These are phyloP conservation scores for Aureobasidium lini DNA, from an alignment of 2,329 filamentous ascomycete genomes.

Conservation along the genomic window DNA sequence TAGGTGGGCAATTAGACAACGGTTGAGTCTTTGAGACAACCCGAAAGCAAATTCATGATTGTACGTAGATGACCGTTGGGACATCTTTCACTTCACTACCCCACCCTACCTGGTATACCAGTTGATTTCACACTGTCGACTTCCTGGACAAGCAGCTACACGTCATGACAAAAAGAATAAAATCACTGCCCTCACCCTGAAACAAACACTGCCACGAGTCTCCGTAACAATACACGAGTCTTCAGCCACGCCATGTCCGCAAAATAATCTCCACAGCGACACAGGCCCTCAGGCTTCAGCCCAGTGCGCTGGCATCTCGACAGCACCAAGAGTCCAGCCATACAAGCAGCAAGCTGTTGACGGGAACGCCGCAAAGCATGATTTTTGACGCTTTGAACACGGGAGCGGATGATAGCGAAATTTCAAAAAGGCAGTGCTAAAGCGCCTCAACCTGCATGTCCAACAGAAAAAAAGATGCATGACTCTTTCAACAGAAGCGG, in stretches of 20 bases:
- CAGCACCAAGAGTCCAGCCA: background rate
- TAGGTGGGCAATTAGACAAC: background rate
- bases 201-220: background rate
- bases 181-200: background rate
- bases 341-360: background rate
- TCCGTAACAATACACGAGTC: background rate
- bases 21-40: constrained; percentile 4
- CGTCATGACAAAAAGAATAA: constrained; percentile 2
- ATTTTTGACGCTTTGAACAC: background rate
- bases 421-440: background rate
- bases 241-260: background rate
- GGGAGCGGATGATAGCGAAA: background rate
- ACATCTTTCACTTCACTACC: background rate
- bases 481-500: constrained; percentile 4
- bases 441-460: background rate
- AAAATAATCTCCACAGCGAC: constrained; percentile 2
- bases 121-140: background rate
- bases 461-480: background rate
- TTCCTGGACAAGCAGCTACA: background rate
- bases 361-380: constrained; percentile 3
- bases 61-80: constrained; percentile 3
- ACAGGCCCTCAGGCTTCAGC: background rate
- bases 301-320: background rate
- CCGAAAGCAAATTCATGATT: background rate
- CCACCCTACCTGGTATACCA: background rate